A percentile compares a stretch with the other conserved stretches of the same genome.
phyloP scores from a whole-genome alignment of 2,329 filamentous ascomycete genomes.

The Colletotrichum plurivorum region DNA sequence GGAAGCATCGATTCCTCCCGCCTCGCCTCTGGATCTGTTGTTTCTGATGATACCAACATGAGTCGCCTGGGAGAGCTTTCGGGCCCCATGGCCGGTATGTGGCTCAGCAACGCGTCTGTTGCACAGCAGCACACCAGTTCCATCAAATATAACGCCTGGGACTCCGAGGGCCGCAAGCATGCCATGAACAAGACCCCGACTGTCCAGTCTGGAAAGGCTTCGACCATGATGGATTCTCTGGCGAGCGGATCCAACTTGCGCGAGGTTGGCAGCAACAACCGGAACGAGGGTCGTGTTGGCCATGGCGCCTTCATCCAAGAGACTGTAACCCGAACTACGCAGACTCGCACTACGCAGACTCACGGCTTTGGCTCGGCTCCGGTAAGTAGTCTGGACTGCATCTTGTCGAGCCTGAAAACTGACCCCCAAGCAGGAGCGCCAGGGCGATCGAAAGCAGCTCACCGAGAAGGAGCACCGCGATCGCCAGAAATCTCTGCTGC shows the following conservation, averaged over 20 bases:
- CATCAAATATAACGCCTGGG: slow-evolving; percentile 47
- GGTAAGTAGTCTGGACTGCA: not conserved
- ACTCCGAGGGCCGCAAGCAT: slow-evolving; percentile 45
- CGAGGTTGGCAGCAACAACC: not conserved
- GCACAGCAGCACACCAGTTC: not conserved
- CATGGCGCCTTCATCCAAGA: not conserved
- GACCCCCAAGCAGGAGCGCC: slow-evolving; percentile 6
- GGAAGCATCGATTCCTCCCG: slow-evolving; percentile 7
- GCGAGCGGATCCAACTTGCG: not conserved
- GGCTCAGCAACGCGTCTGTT: slow-evolving; percentile 1
- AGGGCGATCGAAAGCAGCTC: slow-evolving; percentile 31
- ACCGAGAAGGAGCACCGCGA: slow-evolving; percentile 28
- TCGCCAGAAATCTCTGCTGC: slow-evolving; percentile 18
- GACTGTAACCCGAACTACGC: not conserved
- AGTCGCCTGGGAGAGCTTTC: not conserved
- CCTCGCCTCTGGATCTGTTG: not conserved
- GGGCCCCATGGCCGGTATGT: not conserved
- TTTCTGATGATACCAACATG: not conserved
- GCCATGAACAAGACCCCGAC: slow-evolving; percentile 45
- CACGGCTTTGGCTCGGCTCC: slow-evolving; percentile 12
- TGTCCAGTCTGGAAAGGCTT: slow-evolving; percentile 12
- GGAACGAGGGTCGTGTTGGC: too few species aligned
- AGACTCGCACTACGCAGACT: not conserved
- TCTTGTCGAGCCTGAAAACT: not conserved
- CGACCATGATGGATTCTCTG: not conserved